These are phyloP conservation scores for Pedinophyceae sp. DNA, from an alignment of 139 green algal genomes.

Conservation along the genomic window DNA sequence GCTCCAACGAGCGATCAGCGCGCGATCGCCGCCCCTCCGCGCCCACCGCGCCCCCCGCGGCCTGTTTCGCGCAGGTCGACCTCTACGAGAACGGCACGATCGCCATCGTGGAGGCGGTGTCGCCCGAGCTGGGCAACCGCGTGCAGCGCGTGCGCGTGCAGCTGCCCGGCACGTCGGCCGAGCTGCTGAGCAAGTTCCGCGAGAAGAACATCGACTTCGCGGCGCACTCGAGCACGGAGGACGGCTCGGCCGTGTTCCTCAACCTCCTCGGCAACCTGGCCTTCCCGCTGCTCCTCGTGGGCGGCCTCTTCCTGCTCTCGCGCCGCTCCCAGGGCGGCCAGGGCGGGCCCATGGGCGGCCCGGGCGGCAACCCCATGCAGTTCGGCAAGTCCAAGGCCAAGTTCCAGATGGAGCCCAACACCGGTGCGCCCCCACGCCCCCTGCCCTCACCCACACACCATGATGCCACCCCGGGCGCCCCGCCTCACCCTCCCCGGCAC, in stretches of 20 bases:
- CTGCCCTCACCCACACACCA: too few relatives aligned
- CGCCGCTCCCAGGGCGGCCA: conserved; percentile 32
- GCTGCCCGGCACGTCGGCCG: conserved; percentile 75
- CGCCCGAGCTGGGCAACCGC: conserved; percentile 96
- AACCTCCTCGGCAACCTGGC: conserved; percentile 94
- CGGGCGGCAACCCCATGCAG: conserved; percentile 71
- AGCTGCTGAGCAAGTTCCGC: conserved; percentile 93
- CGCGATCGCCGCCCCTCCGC: neutral
- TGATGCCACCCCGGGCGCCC: too few relatives aligned
- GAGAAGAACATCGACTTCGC: conserved; percentile 99
- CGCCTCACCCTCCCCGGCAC: too few relatives aligned
- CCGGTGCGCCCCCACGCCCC: too few relatives aligned
- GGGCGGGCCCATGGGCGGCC: conserved; percentile 64
- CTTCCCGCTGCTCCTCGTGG: conserved; percentile 96
- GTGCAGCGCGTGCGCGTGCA: conserved; percentile 97
- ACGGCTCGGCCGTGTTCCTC: conserved; percentile 79
- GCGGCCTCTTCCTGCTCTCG: conserved; percentile 96
- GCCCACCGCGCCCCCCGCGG: neutral
- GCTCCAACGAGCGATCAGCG: neutral
- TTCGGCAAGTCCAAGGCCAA: conserved; percentile 96
- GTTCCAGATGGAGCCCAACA: conserved; percentile 99
- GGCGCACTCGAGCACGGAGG: conserved; percentile 85
- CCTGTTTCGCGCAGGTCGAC: conserved; percentile 56
- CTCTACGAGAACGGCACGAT: conserved; percentile 99
- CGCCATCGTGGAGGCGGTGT: conserved; percentile 96